phyloP scores from a whole-genome alignment of 108 stramenopile species.

The Pseudonitzschia multiseries region DNA sequence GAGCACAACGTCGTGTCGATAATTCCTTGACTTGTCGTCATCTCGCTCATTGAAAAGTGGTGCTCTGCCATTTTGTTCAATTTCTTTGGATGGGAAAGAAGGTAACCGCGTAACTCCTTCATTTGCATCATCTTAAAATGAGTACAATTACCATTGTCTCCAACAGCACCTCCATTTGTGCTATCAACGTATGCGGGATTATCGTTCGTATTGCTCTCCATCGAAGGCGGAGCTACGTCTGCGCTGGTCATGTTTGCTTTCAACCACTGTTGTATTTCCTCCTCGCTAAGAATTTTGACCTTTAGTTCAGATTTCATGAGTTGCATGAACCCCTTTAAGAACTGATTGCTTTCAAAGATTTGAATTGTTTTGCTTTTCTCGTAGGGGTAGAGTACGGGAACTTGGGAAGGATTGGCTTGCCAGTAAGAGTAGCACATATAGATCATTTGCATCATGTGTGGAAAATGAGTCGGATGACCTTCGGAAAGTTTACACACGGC shows the following conservation, averaged over 20 bases:
- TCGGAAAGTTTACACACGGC: background rate
- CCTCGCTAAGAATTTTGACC: background rate
- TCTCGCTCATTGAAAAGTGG: background rate
- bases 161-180: background rate
- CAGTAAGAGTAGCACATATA: conserved; percentile 40
- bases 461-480: conserved; percentile 31
- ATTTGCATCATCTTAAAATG: background rate
- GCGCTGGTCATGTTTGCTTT: background rate
- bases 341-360: conserved; percentile 22
- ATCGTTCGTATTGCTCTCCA: background rate
- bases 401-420: conserved; percentile 12
- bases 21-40: background rate
- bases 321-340: conserved; percentile 29
- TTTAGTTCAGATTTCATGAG: conserved; percentile 13
- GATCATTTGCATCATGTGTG: conserved; percentile 49
- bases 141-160: background rate
- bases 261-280: background rate
- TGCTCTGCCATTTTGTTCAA: conserved; percentile 19
- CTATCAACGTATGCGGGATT: background rate
- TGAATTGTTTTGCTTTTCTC: background rate
- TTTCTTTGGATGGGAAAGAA: conserved; percentile 23
- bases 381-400: background rate
- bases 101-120: conserved; percentile 20
- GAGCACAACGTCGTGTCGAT: background rate
- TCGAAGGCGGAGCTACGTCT: too few relatives aligned